Evolutionary conservation across 108 stramenopile species (phyloP), one percentile per base, ranked within the genome.

Genomic region (Nitzschia inconspicua): DNA sequence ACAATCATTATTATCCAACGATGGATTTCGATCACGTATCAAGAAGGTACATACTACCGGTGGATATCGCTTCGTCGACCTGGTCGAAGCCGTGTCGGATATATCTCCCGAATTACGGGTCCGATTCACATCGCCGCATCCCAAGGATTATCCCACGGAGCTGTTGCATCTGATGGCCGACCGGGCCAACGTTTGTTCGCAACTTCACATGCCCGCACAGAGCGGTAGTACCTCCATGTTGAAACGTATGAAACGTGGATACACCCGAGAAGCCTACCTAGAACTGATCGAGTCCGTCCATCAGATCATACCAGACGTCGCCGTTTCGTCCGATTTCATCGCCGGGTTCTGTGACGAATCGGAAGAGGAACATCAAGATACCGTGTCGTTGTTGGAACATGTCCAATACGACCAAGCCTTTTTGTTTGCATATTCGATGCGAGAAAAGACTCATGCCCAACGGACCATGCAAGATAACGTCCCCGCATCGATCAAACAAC

Each of bases 331-430:
- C n/a, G 98, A 99, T 76, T 91, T 97, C 51, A 98, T 99, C 44
- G 49, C 90, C 5, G 98, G 98, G 47, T 99, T 99, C 69, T 99
- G 98, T 62, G 96, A 85, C 8, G 98, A 99, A 77, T 96, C 97
- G 4, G 93, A 96, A 49, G 83, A 81, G 42, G 98, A 99, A 46
- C 98, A 99, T 65, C 50, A 25, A 10, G 86, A 97, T 27, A 99
- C 97, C 0, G 52, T 99, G 6, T 65, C 78, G 3, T 70, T 99
- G 10, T 84, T 99, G 82, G 75, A 94, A 50, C 50, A 75, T 8
- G 93, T 97, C 3, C 67, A 80, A 26, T 98, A 94, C 60, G 91
- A 95, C 29, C 95, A 97, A 70, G 97, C 96, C 34, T 99, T 93
- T 72, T 87, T 98, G 92, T 99, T 96, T 80, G 94, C 95, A 24